These are phyloP conservation scores for Pontederia crassipes DNA, from an alignment of 176 grass and related monocot genomes.

Conservation along the genomic window DNA sequence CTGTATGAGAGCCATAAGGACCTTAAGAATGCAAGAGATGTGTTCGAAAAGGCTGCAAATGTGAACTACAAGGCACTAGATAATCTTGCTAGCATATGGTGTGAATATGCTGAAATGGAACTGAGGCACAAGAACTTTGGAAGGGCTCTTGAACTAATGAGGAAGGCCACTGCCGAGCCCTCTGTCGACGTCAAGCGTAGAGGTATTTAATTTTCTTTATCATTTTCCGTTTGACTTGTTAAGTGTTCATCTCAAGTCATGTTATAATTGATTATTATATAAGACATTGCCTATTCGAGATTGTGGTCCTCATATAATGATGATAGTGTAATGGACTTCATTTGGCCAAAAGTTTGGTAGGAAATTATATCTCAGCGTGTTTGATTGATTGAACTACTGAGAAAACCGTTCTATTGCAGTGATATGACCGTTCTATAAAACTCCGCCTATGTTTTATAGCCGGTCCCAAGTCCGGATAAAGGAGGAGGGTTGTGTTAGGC, in stretches of 20 bases:
- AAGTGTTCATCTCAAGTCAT: background rate
- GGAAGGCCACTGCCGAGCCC: constrained; percentile 62
- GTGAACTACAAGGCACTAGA: constrained; percentile 67
- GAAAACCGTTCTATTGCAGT: too few relatives aligned
- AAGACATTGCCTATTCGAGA: too few relatives aligned
- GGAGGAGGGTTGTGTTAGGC: too few relatives aligned
- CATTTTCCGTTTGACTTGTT: background rate
- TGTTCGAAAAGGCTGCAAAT: constrained; percentile 59
- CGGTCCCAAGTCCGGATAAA: too few relatives aligned
- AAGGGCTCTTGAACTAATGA: constrained; percentile 71
- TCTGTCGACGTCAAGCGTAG: constrained; percentile 72
- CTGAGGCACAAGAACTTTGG: constrained; percentile 51
- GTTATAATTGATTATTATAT: too few relatives aligned
- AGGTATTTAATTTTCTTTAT: constrained; percentile 29
- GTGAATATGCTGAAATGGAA: constrained; percentile 84
- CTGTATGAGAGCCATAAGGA: constrained; percentile 77
- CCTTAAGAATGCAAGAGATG: constrained; percentile 65
- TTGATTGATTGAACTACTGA: too few relatives aligned
- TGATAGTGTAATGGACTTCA: too few relatives aligned
- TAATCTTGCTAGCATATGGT: constrained; percentile 70
- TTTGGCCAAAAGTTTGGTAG: too few relatives aligned
- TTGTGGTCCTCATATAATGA: too few relatives aligned
- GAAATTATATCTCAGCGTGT: too few relatives aligned
- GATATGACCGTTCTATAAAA: too few relatives aligned
- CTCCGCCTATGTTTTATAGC: too few relatives aligned